These are phyloP conservation scores for Aspergillus glaucus DNA, from an alignment of 2,329 filamentous ascomycete species.

Conservation along the genomic window DNA sequence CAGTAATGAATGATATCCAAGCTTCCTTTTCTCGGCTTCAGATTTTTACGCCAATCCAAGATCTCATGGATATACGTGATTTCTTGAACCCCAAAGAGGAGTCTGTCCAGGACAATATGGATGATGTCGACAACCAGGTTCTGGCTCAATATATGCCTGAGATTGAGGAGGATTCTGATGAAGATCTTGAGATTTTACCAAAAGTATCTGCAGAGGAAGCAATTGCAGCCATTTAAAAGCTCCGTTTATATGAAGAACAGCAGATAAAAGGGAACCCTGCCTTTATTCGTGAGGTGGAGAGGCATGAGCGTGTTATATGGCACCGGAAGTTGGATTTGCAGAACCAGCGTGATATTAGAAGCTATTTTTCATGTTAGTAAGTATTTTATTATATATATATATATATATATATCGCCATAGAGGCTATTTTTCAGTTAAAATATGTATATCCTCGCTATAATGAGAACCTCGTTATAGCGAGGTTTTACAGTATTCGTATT, in stretches of 20 bases:
- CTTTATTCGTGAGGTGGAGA: background rate
- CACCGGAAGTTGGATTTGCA: background rate
- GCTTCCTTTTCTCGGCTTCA: conserved; percentile 2
- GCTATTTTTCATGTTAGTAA: background rate
- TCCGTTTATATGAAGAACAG: background rate
- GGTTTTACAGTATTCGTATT: too few species aligned
- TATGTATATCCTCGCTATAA: background rate
- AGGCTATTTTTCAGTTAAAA: background rate
- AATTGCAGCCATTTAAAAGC: background rate
- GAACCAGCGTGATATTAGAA: background rate
- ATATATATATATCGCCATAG: background rate
- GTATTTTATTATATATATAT: background rate
- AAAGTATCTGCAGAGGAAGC: background rate
- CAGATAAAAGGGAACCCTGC: background rate
- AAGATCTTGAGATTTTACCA: background rate
- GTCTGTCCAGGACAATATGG: conserved; percentile 2
- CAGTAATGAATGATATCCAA: background rate
- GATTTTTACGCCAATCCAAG: conserved; percentile 1
- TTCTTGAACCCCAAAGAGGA: conserved; percentile 5
- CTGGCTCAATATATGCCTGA: background rate
- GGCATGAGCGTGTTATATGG: background rate
- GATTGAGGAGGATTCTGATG: background rate
- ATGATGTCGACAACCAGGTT: conserved; percentile 2
- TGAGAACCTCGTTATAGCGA: background rate
- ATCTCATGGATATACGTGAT: conserved; percentile 2